These are phyloP conservation scores for Ambispora gerdemannii DNA, from an alignment of 192 early-diverging fungal genomes.

Conservation along the genomic window DNA sequence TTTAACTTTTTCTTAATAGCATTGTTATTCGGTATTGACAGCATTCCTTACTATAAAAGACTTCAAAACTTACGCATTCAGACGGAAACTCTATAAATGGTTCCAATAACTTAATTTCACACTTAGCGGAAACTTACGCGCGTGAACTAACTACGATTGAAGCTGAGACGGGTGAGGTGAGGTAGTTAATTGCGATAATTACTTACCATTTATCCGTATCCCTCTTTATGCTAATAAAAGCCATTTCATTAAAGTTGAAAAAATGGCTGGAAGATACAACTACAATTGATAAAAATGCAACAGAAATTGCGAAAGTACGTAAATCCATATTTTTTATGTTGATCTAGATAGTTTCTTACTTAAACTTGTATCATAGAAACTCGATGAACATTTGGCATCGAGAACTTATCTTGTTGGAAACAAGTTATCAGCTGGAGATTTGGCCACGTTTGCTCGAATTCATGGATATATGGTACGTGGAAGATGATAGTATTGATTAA, in stretches of 20 bases:
- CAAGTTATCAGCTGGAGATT: conserved; percentile 60
- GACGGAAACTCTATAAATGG: background rate
- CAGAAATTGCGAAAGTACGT: background rate
- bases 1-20: too few relatives aligned
- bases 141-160: too few relatives aligned
- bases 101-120: background rate
- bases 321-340: background rate
- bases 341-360: background rate
- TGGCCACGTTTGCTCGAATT: conserved; percentile 65
- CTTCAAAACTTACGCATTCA: background rate
- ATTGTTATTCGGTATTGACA: too few relatives aligned
- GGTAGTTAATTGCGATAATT: too few relatives aligned
- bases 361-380: conserved; percentile 33
- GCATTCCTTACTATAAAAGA: too few relatives aligned
- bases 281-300: background rate
- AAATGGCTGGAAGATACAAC: conserved; percentile 3
- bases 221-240: background rate
- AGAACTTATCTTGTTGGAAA: conserved; percentile 67
- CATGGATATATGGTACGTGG: conserved; percentile 51
- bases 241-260: background rate
- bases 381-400: conserved; percentile 62
- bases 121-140: too few relatives aligned
- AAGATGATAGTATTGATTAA: conserved; percentile 32
- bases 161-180: too few relatives aligned
- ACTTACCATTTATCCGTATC: background rate